Conservation (phyloP, 768 basidiomycete genomes). For the Psilocybe sp. region DNA sequence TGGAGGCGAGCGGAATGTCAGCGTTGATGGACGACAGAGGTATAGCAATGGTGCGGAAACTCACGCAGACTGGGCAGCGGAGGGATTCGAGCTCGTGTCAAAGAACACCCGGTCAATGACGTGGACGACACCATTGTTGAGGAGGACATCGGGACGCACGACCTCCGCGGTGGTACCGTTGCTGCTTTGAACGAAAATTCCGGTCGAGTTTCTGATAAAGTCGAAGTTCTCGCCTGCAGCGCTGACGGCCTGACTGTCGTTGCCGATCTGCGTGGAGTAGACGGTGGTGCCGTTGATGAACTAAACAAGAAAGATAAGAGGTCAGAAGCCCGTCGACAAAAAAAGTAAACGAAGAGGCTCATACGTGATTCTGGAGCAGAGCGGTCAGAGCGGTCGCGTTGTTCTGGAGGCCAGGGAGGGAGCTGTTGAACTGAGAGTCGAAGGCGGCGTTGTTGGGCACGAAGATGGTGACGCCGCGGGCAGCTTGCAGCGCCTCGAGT, state of each 20-base stretch:
- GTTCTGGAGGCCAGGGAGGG: slow-evolving; percentile 28
- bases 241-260: slow-evolving; percentile 39
- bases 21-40: background rate
- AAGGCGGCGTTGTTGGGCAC: slow-evolving; percentile 58
- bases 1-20: slow-evolving; percentile 25
- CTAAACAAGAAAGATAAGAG: slow-evolving; percentile 22
- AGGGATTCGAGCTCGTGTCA: slow-evolving; percentile 37
- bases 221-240: slow-evolving; percentile 54
- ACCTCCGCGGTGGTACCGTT: slow-evolving; percentile 37
- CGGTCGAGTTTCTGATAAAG: slow-evolving; percentile 53
- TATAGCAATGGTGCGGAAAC: slow-evolving; percentile 18
- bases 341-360: slow-evolving; percentile 15
- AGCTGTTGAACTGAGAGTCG: slow-evolving; percentile 26
- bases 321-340: background rate
- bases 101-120: slow-evolving; percentile 53
- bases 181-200: slow-evolving; percentile 48
- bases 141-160: slow-evolving; percentile 55
- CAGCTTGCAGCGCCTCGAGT: slow-evolving; percentile 30
- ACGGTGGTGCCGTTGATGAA: slow-evolving; percentile 66
- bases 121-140: slow-evolving; percentile 70
- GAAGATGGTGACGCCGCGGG: slow-evolving; percentile 64
- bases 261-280: slow-evolving; percentile 52
- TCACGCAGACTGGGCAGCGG: slow-evolving; percentile 53
- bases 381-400: slow-evolving; percentile 45
- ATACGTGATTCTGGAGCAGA: slow-evolving; percentile 60